Base-by-base conservation (phyloP, 2,329 filamentous ascomycete genomes). In the Botrytis aclada region DNA sequence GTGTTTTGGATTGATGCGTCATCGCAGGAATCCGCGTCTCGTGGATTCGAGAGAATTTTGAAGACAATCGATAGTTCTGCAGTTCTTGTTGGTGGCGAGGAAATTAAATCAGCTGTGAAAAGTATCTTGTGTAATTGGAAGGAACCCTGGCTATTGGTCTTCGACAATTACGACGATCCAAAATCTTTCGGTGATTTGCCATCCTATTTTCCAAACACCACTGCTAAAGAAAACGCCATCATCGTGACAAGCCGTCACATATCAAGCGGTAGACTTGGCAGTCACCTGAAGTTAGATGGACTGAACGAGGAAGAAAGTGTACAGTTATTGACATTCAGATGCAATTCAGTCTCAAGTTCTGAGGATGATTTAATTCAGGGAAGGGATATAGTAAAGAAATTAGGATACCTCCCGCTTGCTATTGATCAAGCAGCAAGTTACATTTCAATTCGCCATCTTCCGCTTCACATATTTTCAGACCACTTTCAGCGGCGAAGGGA, bases 381-480 rank as follows among this genome's bases (percentile, higher is more conserved):
- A 32, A 61, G 22, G 37, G 71, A 71, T n/a, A 71, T 74, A 22
- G 56, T 74, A 20, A 58, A 64, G 54, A 51, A 25, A 39, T 45
- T 78, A n/a, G 77, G 75, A 14, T 72, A 65, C 63, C 74, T 78
- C 18, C 70, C 77, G 20, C 73, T 79, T 32, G 77, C 77, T n/a
- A 74, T 79, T 18, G 77, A 79, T 56, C 77, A 78, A 62, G 77
- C 76, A 29, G 76, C 70, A 32, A 75, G 77, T 37, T 79, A 77
- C 63, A 78, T 78, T 34, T 51, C 47, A 18, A 56, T 61, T 25
- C 72, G 72, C 2, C 62, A 75, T 22, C 73, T 78, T 16, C 51
- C 67, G 12, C 61, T 76, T 3, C 25, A 32, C 2, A 32, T 72
- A 34, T 78, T 77, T 51, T 47, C 73, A 22, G 61, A 70, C n/a